phyloP scores from a whole-genome alignment of 164 flowering plant species.

The Berberis thunbergii region DNA sequence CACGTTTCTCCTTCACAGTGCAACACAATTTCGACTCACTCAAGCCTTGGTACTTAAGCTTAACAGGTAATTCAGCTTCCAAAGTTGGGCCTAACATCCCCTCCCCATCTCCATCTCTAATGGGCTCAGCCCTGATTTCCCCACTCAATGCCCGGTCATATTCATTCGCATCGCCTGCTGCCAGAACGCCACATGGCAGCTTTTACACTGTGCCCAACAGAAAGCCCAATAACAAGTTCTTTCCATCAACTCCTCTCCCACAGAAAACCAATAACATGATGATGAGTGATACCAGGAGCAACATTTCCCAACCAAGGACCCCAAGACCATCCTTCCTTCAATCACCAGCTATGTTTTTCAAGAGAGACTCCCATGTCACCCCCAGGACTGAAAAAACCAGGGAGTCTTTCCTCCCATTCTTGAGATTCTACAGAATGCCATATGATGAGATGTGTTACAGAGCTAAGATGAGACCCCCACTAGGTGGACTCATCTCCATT shows the following conservation, averaged over 20 bases:
- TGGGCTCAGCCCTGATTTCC: conserved; percentile 70
- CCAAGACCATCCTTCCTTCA: conserved; percentile 84
- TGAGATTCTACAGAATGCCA: conserved; percentile 75
- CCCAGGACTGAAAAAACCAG: conserved; percentile 36
- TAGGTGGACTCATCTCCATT: conserved; percentile 90
- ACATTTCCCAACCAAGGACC: conserved; percentile 38
- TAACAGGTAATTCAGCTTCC: conserved; percentile 49
- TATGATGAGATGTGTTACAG: conserved; percentile 90
- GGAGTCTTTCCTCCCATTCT: conserved; percentile 55
- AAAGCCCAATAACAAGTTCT: conserved; percentile 24
- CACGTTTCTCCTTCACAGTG: conserved; percentile 83
- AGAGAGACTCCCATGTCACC: conserved; percentile 29
- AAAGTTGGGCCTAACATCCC: conserved; percentile 47
- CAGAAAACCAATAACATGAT: conserved; percentile 18
- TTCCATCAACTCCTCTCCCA: conserved; percentile 72
- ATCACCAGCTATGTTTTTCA: conserved; percentile 78
- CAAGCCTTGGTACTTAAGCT: conserved; percentile 89
- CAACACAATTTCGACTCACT: conserved; percentile 73
- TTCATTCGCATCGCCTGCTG: conserved; percentile 86
- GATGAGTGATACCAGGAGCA: conserved; percentile 3
- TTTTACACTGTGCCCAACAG: conserved; percentile 7
- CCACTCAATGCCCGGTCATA: conserved; percentile 86
- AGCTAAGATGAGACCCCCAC: conserved; percentile 97
- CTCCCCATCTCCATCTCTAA: conserved; percentile 19
- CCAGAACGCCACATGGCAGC: conserved; percentile 48